Evolutionary conservation across 2,329 filamentous ascomycete species (phyloP).

Genomic region (Colletotrichum gigasporum): DNA sequence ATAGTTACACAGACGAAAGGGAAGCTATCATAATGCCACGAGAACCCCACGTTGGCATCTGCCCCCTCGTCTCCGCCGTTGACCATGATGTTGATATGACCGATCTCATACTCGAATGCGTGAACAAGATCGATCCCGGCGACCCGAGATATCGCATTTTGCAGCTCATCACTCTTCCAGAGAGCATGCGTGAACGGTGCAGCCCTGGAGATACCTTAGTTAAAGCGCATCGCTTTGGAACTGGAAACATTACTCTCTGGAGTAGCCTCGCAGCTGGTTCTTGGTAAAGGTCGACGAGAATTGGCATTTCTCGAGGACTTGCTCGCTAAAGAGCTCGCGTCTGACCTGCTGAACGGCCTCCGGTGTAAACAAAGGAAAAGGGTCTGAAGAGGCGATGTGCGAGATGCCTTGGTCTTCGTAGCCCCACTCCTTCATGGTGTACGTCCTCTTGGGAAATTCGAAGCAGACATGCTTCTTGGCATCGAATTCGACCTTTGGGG

Average conservation of each 20-base stretch:
- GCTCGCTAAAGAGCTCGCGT: too few relatives aligned
- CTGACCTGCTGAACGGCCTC: too few relatives aligned
- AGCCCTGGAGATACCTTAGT: slow-evolving; percentile 57
- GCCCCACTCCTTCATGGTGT: slow-evolving; percentile 71
- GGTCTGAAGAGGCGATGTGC: too few relatives aligned
- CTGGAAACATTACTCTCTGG: too few relatives aligned
- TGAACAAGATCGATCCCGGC: slow-evolving; percentile 64
- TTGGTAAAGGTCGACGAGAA: too few relatives aligned
- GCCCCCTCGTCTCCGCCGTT: slow-evolving; percentile 48
- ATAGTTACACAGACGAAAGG: slow-evolving; percentile 77
- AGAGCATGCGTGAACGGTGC: slow-evolving; percentile 69
- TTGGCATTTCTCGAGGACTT: too few relatives aligned
- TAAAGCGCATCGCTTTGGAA: slow-evolving; percentile 53
- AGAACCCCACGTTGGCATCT: slow-evolving; percentile 49
- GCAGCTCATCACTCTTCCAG: slow-evolving; percentile 52
- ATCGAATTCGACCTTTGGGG: slow-evolving; percentile 51
- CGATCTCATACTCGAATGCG: slow-evolving; percentile 64
- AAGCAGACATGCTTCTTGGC: slow-evolving; percentile 64
- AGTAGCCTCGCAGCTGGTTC: too few relatives aligned
- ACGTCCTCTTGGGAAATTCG: slow-evolving; percentile 57
- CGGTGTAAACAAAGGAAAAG: too few relatives aligned
- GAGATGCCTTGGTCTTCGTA: too few relatives aligned
- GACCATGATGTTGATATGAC: slow-evolving; percentile 61
- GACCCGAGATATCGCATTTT: slow-evolving; percentile 58
- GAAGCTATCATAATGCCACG: slow-evolving; percentile 73